A percentile compares a stretch with the other conserved stretches of the same genome.
These are phyloP conservation scores for Tylopilus cervinicoccineus DNA, from an alignment of 768 basidiomycete genomes.

Conservation along the genomic window DNA sequence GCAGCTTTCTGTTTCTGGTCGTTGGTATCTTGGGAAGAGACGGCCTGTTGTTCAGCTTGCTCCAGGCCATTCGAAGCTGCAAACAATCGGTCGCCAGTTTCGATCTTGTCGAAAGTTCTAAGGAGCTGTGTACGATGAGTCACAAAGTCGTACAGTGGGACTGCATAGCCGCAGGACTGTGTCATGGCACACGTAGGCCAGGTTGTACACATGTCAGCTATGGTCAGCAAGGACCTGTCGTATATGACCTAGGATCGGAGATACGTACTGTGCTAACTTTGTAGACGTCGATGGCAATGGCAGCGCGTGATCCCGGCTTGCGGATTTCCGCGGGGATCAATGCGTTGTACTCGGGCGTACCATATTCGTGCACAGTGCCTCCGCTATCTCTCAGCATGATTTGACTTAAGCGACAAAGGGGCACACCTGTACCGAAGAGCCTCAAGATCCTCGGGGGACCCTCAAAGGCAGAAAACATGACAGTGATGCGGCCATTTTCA, in stretches of 20 bases:
- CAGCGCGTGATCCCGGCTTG: slow-evolving; percentile 54
- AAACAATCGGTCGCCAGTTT: slow-evolving; percentile 36
- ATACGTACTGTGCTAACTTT: slow-evolving; percentile 46
- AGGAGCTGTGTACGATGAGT: slow-evolving; percentile 51
- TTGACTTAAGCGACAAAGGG: no score
- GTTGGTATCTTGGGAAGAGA: slow-evolving; percentile 6
- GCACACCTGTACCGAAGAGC: slow-evolving; percentile 52
- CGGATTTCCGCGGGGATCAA: slow-evolving; percentile 46
- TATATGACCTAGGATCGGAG: not conserved
- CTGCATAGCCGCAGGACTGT: slow-evolving; percentile 65
- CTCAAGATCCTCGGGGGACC: slow-evolving; percentile 55
- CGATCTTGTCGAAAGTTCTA: slow-evolving; percentile 38
- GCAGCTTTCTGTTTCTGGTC: slow-evolving; percentile 1
- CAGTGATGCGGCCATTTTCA: slow-evolving; percentile 59
- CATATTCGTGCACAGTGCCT: slow-evolving; percentile 62
- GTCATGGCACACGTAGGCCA: not conserved
- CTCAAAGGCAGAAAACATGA: slow-evolving; percentile 58
- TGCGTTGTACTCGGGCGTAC: slow-evolving; percentile 53
- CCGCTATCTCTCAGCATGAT: not conserved
- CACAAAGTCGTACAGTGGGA: slow-evolving; percentile 58
- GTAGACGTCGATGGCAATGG: slow-evolving; percentile 55
- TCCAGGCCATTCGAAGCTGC: not conserved
- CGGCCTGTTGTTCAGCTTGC: not conserved
- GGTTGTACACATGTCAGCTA: not conserved
- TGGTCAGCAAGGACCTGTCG: not conserved